Percentiles rank a stretch among this genome's conserved stretches.
These are phyloP conservation scores for Aschersonia sp. DNA, from an alignment of 2,329 filamentous ascomycete species.

Conservation along the genomic window DNA sequence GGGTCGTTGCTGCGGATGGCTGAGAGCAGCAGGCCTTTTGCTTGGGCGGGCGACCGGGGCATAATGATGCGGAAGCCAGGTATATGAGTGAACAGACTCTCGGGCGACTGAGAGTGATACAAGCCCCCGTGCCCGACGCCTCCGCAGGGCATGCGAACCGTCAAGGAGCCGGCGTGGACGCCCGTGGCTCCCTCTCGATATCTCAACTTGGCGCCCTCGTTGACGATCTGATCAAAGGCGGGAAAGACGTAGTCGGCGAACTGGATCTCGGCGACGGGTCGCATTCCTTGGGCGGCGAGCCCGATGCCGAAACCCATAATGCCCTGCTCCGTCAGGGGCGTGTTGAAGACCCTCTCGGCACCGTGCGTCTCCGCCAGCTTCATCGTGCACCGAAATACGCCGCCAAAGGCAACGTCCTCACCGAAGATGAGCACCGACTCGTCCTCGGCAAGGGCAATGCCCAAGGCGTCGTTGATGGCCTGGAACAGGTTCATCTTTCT, in stretches of 20 bases:
- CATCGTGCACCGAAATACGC: slow-evolving; percentile 91
- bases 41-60: slow-evolving; percentile 73
- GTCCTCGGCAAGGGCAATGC: slow-evolving; percentile 68
- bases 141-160: slow-evolving; percentile 81
- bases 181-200: slow-evolving; percentile 53
- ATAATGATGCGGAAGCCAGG: slow-evolving; percentile 77
- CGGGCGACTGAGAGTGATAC: slow-evolving; percentile 82
- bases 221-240: slow-evolving; percentile 87
- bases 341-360: slow-evolving; percentile 86
- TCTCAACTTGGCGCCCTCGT: slow-evolving; percentile 79
- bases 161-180: slow-evolving; percentile 59
- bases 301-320: slow-evolving; percentile 91
- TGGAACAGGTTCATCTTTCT: slow-evolving; percentile 90
- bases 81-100: slow-evolving; percentile 76
- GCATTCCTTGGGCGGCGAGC: slow-evolving; percentile 79
- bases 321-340: slow-evolving; percentile 84
- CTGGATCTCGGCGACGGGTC: slow-evolving; percentile 85
- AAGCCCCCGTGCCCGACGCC: slow-evolving; percentile 80
- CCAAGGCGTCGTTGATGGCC: slow-evolving; percentile 80
- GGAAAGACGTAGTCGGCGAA: slow-evolving; percentile 93
- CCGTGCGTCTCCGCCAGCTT: slow-evolving; percentile 81
- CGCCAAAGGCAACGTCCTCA: slow-evolving; percentile 93
- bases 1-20: slow-evolving; percentile 73
- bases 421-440: slow-evolving; percentile 85
- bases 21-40: slow-evolving; percentile 71